Evolutionary conservation across 345 rosid species (phyloP).

Genomic region (Adansonia digitata): DNA sequence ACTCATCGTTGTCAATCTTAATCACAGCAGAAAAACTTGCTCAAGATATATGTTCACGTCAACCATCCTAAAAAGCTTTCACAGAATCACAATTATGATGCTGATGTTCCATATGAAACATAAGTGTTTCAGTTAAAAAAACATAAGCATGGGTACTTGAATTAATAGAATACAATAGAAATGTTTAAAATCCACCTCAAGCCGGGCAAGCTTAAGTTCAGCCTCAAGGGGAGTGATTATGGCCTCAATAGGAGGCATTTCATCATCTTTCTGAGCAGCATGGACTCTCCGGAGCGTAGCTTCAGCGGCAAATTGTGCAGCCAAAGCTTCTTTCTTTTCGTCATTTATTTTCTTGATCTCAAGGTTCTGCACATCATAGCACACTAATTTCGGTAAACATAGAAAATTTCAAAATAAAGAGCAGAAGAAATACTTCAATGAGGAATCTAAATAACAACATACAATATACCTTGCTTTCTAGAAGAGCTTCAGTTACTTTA

Average conservation of each 20-base stretch:
- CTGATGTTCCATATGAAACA: background rate
- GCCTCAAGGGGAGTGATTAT: conserved; percentile 95
- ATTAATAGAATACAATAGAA: background rate
- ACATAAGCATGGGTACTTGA: background rate
- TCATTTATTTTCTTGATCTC: conserved; percentile 91
- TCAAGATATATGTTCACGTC: background rate
- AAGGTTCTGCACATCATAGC: conserved; percentile 55
- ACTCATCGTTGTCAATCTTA: background rate
- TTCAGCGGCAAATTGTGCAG: conserved; percentile 99
- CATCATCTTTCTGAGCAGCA: conserved; percentile 98
- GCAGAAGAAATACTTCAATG: background rate
- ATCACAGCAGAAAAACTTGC: background rate
- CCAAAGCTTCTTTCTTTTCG: conserved; percentile 92
- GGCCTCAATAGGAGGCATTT: conserved; percentile 98
- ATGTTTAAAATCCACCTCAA: conserved; percentile 36
- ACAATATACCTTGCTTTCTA: conserved; percentile 68
- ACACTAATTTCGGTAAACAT: background rate
- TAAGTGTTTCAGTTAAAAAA: background rate
- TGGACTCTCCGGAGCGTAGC: conserved; percentile 96
- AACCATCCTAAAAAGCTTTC: background rate
- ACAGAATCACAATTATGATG: background rate
- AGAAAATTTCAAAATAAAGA: background rate
- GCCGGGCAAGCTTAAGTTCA: conserved; percentile 81
- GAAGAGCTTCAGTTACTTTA: conserved; percentile 67
- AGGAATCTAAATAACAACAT: conserved; percentile 6